Evolutionary conservation across 495 filamentous ascomycete species (phyloP).

Genomic region (Annulohypoxylon nitens): DNA sequence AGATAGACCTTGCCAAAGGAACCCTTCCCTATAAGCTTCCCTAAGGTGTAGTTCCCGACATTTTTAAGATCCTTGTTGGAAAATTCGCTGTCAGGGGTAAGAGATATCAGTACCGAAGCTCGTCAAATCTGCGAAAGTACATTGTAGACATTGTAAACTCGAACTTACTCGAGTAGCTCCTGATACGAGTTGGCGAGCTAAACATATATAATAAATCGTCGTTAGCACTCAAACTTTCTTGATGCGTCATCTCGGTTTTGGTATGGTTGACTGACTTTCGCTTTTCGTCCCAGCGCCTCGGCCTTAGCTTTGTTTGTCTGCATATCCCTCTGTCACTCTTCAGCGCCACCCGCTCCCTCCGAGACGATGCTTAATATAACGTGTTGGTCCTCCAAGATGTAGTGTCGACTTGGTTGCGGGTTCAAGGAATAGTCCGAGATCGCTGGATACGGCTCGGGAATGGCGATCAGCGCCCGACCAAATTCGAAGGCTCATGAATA

Average conservation of each 20-base stretch:
- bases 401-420: slow-evolving; percentile 1
- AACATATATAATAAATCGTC: slow-evolving; percentile 3
- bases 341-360: slow-evolving; percentile 40
- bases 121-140: neutral
- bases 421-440: slow-evolving; percentile 15
- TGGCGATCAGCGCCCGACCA: slow-evolving; percentile 42
- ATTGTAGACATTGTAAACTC: slow-evolving; percentile 6
- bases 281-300: slow-evolving; percentile 91
- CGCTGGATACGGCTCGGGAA: slow-evolving; percentile 21
- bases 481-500: slow-evolving; percentile 42
- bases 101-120: slow-evolving; percentile 37
- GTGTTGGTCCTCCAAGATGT: slow-evolving; percentile 21
- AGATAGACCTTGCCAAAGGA: slow-evolving; percentile 99
- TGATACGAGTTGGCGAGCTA: slow-evolving; percentile 97
- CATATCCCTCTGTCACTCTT: slow-evolving; percentile 55
- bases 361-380: slow-evolving; percentile 6
- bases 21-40: slow-evolving; percentile 93
- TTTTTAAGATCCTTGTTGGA: slow-evolving; percentile 88
- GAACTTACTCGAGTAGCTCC: slow-evolving; percentile 89
- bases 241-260: slow-evolving; percentile 23
- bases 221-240: slow-evolving; percentile 45
- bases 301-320: slow-evolving; percentile 79
- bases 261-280: slow-evolving; percentile 74
- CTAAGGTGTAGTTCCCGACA: slow-evolving; percentile 95
- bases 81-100: slow-evolving; percentile 78